phyloP scores from a whole-genome alignment of 768 basidiomycete genomes.

The Artomyces pyxidatus region DNA sequence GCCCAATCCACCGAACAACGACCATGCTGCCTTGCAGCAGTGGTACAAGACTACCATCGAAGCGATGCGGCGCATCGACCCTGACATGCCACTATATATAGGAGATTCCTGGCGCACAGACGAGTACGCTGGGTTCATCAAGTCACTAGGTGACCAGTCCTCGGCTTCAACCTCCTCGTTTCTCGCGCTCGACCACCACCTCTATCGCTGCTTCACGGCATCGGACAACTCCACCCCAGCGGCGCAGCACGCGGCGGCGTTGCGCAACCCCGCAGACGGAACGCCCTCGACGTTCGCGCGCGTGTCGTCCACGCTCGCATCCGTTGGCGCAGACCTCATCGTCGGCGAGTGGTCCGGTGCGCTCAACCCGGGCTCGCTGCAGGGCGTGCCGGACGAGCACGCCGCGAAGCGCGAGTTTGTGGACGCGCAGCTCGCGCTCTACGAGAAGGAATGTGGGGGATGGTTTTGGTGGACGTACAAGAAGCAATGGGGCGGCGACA shows the following conservation, averaged over 20 bases:
- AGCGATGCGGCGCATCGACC: constrained; percentile 41
- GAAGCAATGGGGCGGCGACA: constrained; percentile 57
- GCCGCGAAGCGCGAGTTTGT: constrained; percentile 42
- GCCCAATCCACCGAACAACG: constrained; percentile 34
- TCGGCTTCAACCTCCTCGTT: constrained; percentile 13
- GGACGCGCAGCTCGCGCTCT: constrained; percentile 56
- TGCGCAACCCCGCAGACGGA: constrained; percentile 33
- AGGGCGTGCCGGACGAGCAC: constrained; percentile 34
- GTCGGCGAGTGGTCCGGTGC: constrained; percentile 79
- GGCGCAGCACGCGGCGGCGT: constrained; percentile 41
- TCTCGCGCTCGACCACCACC: constrained; percentile 70
- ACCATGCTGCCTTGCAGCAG: constrained; percentile 40
- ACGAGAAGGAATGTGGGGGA: constrained; percentile 56
- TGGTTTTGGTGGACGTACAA: constrained; percentile 86
- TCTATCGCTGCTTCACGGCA: constrained; percentile 73
- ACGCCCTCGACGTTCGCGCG: constrained; percentile 34
- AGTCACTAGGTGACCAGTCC: neutral
- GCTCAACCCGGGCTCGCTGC: constrained; percentile 55
- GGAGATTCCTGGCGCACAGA: constrained; percentile 71
- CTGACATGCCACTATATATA: constrained; percentile 60
- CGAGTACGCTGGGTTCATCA: constrained; percentile 40
- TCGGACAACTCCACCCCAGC: constrained; percentile 48
- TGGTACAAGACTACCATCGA: constrained; percentile 60
- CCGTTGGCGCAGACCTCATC: constrained; percentile 45
- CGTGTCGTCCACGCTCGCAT: constrained; percentile 25